Conservation (phyloP, 2,329 filamentous ascomycete species). For the Mycogone perniciosa region DNA sequence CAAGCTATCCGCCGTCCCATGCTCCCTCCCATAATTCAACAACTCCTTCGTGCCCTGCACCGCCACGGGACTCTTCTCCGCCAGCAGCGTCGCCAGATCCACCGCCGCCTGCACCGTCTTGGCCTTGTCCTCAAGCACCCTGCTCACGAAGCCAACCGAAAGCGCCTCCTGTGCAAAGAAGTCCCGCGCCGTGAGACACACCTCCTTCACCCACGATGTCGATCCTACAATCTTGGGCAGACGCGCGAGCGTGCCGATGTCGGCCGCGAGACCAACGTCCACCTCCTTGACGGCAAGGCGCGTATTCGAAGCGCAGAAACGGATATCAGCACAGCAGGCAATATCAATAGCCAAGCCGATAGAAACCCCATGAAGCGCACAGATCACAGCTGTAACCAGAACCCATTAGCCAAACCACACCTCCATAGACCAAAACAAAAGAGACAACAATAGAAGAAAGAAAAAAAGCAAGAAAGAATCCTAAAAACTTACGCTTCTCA, state of each 20-base stretch:
- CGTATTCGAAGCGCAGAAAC: slow-evolving; percentile 54
- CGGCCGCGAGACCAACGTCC: slow-evolving; percentile 73
- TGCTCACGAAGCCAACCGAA: slow-evolving; percentile 62
- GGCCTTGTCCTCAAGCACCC: slow-evolving; percentile 57
- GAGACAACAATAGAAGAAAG: neutral
- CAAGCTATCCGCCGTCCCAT: slow-evolving; percentile 69
- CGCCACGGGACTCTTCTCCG: slow-evolving; percentile 79
- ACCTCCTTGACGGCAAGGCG: slow-evolving; percentile 73
- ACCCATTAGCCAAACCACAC: neutral
- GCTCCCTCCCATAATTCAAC: slow-evolving; percentile 74
- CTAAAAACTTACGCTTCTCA: slow-evolving; percentile 64
- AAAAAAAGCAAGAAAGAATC: neutral
- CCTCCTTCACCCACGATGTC: slow-evolving; percentile 72
- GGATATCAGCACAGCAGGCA: slow-evolving; percentile 62
- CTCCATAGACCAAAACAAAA: neutral
- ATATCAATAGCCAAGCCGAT: slow-evolving; percentile 76
- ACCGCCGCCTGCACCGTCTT: slow-evolving; percentile 57
- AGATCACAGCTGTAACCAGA: slow-evolving; percentile 61
- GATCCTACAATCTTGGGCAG: slow-evolving; percentile 68
- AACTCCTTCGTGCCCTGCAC: slow-evolving; percentile 84
- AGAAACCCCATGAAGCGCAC: slow-evolving; percentile 70
- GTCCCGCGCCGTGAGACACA: slow-evolving; percentile 62
- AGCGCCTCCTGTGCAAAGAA: slow-evolving; percentile 65
- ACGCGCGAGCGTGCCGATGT: slow-evolving; percentile 68
- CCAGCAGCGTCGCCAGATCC: slow-evolving; percentile 58